Percentiles rank a stretch among this genome's conserved stretches.
phyloP scores from a whole-genome alignment of 129 eudicot genomes.

The Pulicaria dysenterica region DNA sequence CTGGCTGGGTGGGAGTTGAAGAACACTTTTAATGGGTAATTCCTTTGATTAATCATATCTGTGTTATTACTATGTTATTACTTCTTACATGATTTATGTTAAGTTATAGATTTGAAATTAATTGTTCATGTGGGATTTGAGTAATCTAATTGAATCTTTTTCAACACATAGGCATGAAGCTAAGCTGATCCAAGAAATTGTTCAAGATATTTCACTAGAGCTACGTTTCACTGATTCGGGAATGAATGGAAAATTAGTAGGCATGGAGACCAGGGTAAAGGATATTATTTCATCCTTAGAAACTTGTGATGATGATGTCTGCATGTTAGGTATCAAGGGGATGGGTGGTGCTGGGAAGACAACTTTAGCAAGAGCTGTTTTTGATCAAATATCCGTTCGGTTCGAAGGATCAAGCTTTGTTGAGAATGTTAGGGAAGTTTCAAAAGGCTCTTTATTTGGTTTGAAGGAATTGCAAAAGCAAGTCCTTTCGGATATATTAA shows the following conservation, averaged over 20 bases:
- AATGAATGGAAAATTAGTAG: background rate
- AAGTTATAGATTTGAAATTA: no score
- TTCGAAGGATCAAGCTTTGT: conserved; percentile 2
- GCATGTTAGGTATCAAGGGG: conserved; percentile 12
- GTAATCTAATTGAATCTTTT: background rate
- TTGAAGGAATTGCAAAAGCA: background rate
- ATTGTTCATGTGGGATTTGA: no score
- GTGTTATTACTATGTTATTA: background rate
- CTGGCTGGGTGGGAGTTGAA: conserved; percentile 1
- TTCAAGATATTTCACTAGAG: background rate
- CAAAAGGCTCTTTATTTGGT: no score
- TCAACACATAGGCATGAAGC: conserved; percentile 4
- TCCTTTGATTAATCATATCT: background rate
- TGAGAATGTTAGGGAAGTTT: conserved; percentile 10
- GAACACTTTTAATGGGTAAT: background rate
- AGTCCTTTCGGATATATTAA: background rate
- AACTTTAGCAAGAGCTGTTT: conserved; percentile 13
- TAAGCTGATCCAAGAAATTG: background rate
- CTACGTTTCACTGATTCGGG: background rate
- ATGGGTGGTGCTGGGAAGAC: conserved; percentile 13
- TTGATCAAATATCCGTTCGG: background rate
- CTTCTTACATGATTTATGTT: no score
- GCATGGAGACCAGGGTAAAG: conserved; percentile 3
- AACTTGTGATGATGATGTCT: background rate
- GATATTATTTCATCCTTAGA: background rate